These are phyloP conservation scores for Cladophialophora yegresii DNA, from an alignment of 2,329 filamentous ascomycete genomes.

Conservation along the genomic window DNA sequence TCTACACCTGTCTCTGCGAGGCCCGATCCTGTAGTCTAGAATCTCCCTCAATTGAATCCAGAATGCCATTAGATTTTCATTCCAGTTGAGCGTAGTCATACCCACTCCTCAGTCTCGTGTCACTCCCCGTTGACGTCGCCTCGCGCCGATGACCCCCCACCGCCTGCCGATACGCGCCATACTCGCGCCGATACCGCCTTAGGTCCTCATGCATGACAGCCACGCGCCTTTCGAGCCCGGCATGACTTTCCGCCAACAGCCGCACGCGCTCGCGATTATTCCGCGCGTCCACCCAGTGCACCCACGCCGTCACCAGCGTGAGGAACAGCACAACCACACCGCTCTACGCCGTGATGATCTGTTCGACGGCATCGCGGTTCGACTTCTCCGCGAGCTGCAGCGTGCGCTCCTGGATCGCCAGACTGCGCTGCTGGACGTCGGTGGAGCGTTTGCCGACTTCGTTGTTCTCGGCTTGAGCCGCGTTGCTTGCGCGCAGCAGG, in stretches of 20 bases:
- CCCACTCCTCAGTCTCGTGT: neutral
- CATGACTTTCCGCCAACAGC: neutral
- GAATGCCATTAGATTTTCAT: neutral
- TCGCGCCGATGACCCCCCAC: neutral
- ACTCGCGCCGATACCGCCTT: neutral
- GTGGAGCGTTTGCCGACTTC: neutral
- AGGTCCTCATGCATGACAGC: neutral
- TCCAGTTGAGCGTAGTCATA: neutral
- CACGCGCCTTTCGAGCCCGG: neutral
- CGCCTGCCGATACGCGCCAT: neutral
- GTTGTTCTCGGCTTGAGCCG: neutral
- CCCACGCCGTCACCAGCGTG: neutral
- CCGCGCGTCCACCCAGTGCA: neutral
- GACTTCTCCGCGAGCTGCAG: neutral
- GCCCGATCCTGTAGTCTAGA: slow-evolving; percentile 24
- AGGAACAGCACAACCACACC: neutral
- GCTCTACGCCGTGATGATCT: neutral
- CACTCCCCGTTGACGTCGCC: neutral
- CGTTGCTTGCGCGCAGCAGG: neutral
- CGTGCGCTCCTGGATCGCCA: neutral
- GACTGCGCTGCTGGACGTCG: neutral
- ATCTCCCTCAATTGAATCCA: slow-evolving; percentile 24
- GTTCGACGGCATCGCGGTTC: neutral
- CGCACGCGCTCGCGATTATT: neutral
- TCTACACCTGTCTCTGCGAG: slow-evolving; percentile 11